Percentiles rank a stretch among this genome's conserved stretches.
These are phyloP conservation scores for Metrosideros polymorpha DNA, from an alignment of 441 rosid genomes.

Conservation along the genomic window DNA sequence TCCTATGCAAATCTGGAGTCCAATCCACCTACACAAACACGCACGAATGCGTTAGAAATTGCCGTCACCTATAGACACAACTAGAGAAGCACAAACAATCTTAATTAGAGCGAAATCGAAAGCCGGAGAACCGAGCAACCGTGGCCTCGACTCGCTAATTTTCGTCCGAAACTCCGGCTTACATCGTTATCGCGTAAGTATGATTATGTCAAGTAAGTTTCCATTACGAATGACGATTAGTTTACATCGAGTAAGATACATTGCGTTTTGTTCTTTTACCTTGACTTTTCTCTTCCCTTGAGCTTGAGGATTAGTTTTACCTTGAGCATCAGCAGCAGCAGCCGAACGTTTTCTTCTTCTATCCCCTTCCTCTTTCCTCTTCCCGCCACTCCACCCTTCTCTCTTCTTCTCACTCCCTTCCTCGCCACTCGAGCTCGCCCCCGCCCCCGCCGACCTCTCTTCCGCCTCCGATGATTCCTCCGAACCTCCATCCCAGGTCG, in stretches of 20 bases:
- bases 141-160: neutral
- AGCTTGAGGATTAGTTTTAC: neutral
- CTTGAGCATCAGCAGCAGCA: neutral
- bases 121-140: neutral
- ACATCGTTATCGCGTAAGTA: neutral
- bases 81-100: neutral
- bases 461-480: neutral
- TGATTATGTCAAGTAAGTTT: neutral
- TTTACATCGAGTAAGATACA: neutral
- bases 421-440: neutral
- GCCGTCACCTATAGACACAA: neutral
- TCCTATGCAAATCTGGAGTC: slow-evolving; percentile 90
- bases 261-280: neutral
- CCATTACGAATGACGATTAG: neutral
- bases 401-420: neutral
- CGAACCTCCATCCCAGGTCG: neutral
- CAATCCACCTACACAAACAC: slow-evolving; percentile 61
- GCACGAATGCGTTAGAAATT: neutral
- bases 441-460: neutral
- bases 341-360: neutral
- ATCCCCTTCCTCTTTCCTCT: neutral
- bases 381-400: neutral
- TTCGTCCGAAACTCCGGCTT: neutral
- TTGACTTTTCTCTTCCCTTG: slow-evolving; percentile 2
- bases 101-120: neutral